Base-by-base conservation (phyloP, 2,329 filamentous ascomycete genomes). In the Cladosporium phlei region DNA sequence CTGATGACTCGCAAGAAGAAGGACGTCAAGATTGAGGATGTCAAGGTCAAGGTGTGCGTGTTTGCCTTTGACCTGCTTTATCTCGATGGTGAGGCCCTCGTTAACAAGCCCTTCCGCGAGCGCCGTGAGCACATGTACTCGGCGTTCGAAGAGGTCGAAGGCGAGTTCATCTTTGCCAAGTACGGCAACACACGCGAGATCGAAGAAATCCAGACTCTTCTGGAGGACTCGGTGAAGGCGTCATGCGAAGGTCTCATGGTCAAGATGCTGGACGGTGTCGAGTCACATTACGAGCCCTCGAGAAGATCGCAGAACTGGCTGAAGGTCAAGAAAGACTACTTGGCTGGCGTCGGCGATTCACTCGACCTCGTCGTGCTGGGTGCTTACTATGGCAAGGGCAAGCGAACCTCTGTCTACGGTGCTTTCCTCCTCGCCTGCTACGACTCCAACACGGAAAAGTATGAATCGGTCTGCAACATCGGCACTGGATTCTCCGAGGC, bases 181-280 rank as follows among this genome's bases (percentile, higher is more conserved):
- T 83, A 78, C 58, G 93, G 89, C 72, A 77, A 98, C 61, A 87
- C 87, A 9, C 86, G 84, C 59, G 88, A 96, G 56, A 76, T 98
- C 3, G 91, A 97, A 44, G 88, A 95, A 60, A 98, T 98, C 46
- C 91, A 97, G 62, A 77, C 76, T 1, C 86, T 98, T 59, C 76
- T 98, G 2, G 93, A 98, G 60, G 91, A 97, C 49, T 93, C 87
- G 59, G 86, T 98, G 54, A 95, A 95, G 67, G 88, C 90, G 2
- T 94, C 88, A 0, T 98, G 93, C 62, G 93, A 98, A 72, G 93
- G 93, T 9, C 74, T 98, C 44, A 98, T 98, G 93, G 93, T 98
- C 11, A 98, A 98, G 74, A 98, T 98, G 93, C 71, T 98, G 49
- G 91, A 97, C 64, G 93, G 91, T 1, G 74, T 79, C 5, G 91